A percentile compares a stretch with the other conserved stretches of the same genome.
Evolutionary conservation across 179 eudicot genomes (phyloP).

Genomic region (Camellia oleifera): DNA sequence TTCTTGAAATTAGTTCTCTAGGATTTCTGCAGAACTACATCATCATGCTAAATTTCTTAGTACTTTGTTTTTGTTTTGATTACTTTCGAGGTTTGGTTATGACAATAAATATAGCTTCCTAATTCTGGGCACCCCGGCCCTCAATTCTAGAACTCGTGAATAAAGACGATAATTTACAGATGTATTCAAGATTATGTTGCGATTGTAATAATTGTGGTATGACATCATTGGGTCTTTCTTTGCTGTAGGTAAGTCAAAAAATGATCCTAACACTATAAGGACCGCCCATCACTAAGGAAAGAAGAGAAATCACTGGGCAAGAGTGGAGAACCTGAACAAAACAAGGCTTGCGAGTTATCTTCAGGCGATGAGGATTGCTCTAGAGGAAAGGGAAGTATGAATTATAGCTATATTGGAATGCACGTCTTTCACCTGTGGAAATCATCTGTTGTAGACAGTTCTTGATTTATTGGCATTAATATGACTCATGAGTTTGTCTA

Average conservation of each 20-base stretch:
- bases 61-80: not conserved
- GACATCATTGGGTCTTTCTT: not conserved
- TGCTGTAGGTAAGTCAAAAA: slow-evolving; percentile 11
- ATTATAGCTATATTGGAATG: not conserved
- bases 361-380: slow-evolving; percentile 72
- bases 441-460: not conserved
- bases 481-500: not conserved
- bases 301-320: slow-evolving; percentile 24
- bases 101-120: too few relatives aligned
- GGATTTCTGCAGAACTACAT: too few relatives aligned
- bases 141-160: not conserved
- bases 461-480: not conserved
- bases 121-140: too few relatives aligned
- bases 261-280: slow-evolving; percentile 32
- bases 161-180: not conserved
- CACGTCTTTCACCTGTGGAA: not conserved
- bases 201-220: not conserved
- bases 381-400: slow-evolving; percentile 81
- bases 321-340: slow-evolving; percentile 26
- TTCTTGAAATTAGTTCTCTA: too few relatives aligned
- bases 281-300: slow-evolving; percentile 18
- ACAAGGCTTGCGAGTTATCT: slow-evolving; percentile 53
- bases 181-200: not conserved
- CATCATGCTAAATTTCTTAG: too few relatives aligned
- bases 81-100: too few relatives aligned